Evolutionary conservation across 805 yeast species (phyloP).

Genomic region (Clavispora vitiphila): DNA sequence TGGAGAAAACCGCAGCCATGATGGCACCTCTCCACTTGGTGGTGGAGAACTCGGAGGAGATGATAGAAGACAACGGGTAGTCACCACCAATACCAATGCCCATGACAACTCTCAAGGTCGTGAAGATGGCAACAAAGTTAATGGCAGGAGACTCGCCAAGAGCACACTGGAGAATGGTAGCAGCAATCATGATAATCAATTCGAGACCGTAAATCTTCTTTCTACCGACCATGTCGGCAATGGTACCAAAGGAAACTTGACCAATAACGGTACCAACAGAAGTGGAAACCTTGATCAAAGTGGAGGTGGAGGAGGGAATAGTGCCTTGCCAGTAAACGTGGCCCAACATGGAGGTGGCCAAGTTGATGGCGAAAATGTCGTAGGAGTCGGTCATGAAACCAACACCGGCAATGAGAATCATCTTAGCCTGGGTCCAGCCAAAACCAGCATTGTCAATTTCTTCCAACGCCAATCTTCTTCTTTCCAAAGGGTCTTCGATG

Average conservation of each 20-base stretch:
- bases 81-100: conserved; percentile 99
- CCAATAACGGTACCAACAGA: conserved; percentile 94
- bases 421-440: conserved; percentile 79
- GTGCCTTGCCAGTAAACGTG: conserved; percentile 66
- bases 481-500: conserved; percentile 77
- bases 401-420: conserved; percentile 83
- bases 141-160: conserved; percentile 69
- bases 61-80: conserved; percentile 89
- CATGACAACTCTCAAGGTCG: conserved; percentile 78
- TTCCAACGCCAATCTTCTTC: conserved; percentile 81
- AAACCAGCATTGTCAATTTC: conserved; percentile 75
- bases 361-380: conserved; percentile 85
- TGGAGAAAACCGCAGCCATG: conserved; percentile 94
- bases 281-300: conserved; percentile 80
- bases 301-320: conserved; percentile 67
- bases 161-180: conserved; percentile 73
- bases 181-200: conserved; percentile 75
- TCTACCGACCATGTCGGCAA: conserved; percentile 82
- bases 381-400: conserved; percentile 92
- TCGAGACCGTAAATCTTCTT: conserved; percentile 84
- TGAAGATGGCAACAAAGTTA: conserved; percentile 66
- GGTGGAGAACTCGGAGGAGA: conserved; percentile 87
- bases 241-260: conserved; percentile 76
- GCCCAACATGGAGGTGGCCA: conserved; percentile 74
- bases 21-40: conserved; percentile 98